A percentile compares a stretch with the other conserved stretches of the same genome.
Conservation (phyloP, 257 asterid genomes). For the Fraxinus americana region DNA sequence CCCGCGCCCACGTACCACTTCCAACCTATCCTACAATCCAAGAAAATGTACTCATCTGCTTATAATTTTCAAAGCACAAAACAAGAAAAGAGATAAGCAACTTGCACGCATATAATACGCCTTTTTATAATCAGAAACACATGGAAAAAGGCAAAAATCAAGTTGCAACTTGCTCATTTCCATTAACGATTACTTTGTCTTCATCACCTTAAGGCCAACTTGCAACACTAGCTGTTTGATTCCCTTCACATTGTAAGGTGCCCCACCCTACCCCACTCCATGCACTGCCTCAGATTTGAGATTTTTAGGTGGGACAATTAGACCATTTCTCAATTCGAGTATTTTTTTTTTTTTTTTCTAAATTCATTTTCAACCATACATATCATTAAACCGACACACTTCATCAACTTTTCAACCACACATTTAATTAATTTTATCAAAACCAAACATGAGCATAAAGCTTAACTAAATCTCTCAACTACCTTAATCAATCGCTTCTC, state of each 20-base stretch:
- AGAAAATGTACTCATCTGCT: background rate
- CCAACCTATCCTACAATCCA: background rate
- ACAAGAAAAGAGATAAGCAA: constrained; percentile 34
- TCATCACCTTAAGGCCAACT: constrained; percentile 44
- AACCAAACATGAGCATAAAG: no score
- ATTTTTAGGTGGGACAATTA: background rate
- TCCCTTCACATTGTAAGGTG: constrained; percentile 27
- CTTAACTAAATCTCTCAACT: no score
- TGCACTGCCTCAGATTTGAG: background rate
- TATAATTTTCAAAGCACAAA: constrained; percentile 24
- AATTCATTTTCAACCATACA: no score
- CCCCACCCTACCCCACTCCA: background rate
- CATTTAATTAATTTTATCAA: no score
- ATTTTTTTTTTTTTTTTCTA: no score
- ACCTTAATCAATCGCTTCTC: no score
- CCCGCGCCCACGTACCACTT: no score
- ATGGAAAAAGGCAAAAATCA: constrained; percentile 19
- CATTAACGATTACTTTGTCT: constrained; percentile 42
- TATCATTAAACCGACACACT: no score
- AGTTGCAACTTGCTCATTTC: constrained; percentile 46
- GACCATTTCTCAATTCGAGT: background rate
- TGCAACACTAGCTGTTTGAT: constrained; percentile 45
- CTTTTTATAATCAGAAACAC: background rate
- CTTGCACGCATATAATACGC: constrained; percentile 39
- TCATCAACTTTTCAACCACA: no score